phyloP scores from a whole-genome alignment of 2,329 filamentous ascomycete species.

The Trichoderma sp. region DNA sequence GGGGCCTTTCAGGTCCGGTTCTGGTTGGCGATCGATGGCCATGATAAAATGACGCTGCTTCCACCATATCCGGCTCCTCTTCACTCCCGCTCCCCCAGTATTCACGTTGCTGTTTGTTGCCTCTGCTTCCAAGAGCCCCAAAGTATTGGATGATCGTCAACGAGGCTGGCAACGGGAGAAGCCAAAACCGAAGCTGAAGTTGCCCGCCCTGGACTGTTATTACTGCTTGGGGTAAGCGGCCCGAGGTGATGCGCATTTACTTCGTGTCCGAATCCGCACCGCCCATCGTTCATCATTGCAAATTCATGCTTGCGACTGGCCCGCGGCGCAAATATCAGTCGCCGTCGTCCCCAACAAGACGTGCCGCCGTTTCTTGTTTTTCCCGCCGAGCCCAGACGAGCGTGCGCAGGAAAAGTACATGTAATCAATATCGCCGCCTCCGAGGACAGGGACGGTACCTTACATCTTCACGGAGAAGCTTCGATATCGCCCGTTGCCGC shows the following conservation, averaged over 20 bases:
- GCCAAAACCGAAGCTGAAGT: too few species aligned
- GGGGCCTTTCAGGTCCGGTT: constrained; percentile 7
- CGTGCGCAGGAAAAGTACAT: neutral
- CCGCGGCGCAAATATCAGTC: constrained; percentile 24
- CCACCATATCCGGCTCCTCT: neutral
- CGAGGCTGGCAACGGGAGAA: constrained; percentile 3
- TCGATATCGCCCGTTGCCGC: neutral
- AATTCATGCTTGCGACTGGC: constrained; percentile 4
- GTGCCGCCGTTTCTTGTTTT: neutral
- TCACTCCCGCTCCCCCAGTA: neutral
- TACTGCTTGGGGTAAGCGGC: constrained; percentile 7
- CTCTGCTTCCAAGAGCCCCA: neutral
- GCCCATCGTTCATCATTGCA: constrained; percentile 9
- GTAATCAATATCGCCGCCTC: constrained; percentile 13
- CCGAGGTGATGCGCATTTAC: constrained; percentile 17
- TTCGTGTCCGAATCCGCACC: neutral
- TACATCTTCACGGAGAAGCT: neutral
- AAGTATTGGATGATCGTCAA: neutral
- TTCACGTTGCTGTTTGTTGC: neutral
- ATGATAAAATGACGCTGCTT: constrained; percentile 18
- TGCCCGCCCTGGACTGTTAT: too few species aligned
- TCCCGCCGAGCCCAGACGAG: neutral
- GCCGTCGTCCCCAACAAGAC: constrained; percentile 16
- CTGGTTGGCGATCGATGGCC: constrained; percentile 11
- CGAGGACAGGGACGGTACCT: neutral